Base-by-base conservation (phyloP, 345 rosid genomes). In the Pelargonium nanum region DNA sequence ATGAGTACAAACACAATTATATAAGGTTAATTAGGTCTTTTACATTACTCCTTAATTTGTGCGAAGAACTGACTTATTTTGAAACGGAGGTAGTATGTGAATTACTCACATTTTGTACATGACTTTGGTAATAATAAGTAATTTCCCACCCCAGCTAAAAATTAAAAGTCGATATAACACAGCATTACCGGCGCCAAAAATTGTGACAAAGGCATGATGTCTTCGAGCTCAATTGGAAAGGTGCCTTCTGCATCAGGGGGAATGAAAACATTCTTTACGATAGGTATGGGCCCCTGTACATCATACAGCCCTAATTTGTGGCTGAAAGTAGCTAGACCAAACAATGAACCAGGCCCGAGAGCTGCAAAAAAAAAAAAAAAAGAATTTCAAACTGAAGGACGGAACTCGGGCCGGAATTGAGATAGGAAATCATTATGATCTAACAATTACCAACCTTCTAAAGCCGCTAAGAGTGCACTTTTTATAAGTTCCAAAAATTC, bases 401-500 rank as follows among this genome's bases (percentile, higher is more conserved):
- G 62, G 55, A 24, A 60, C 59, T 62, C 32, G 66, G 22, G 40
- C 32, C 19, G 10, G 44, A 59, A 23, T 59, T n/a, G 25, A 67
- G 40, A 20, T 13, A 32, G 20, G 34, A 55, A 21, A 63, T 25
- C 71, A 68, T 51, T 68, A 26, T 40, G 56, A 55, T 26, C 53
- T 26, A 25, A 22, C 45, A 62, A 54, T 40, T 59, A 56, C 24
- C 57, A 67, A 89, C 97, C 97, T 93, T 93, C 97, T 65, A 93
- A 77, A 58, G 94, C 87, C 5, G 99, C 97, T 71, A 83, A 79
- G 65, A 93, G 76, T 26, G 99, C 90, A 77, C 96, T 89, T 72
- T 88, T 93, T 1, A 92, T 86, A 45, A 89, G 99, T 75, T 89
- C 99, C 87, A 93, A 78, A 81, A 93, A 93, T 51, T 93, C 99